Conservation (phyloP, 2,329 filamentous ascomycete genomes). For the Sarocladiaceae sp. region DNA sequence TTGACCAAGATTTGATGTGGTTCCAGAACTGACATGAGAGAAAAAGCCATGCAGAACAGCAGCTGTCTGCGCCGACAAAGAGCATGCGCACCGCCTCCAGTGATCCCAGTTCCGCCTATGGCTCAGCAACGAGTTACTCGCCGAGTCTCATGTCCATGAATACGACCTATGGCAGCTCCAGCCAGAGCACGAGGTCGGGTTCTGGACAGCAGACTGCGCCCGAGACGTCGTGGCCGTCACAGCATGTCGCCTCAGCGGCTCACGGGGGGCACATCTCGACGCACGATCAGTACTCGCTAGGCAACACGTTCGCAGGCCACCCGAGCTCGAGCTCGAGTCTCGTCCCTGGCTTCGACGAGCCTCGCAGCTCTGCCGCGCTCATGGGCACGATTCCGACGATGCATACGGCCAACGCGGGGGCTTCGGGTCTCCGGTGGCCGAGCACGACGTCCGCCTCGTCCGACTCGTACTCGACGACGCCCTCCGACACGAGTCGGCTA, state of each 20-base stretch:
- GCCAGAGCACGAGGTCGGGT: neutral
- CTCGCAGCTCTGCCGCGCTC: neutral
- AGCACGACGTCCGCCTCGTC: neutral
- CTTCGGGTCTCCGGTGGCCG: neutral
- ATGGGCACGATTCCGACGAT: neutral
- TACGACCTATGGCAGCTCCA: neutral
- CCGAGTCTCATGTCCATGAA: neutral
- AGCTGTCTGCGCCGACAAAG: neutral
- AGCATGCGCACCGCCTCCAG: neutral
- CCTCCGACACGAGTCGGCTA: neutral
- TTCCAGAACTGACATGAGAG: no score
- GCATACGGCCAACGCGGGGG: neutral
- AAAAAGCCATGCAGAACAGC: no score
- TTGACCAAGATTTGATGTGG: no score
- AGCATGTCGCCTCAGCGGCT: neutral
- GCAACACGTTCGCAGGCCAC: neutral
- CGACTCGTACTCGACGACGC: neutral
- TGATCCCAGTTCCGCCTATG: neutral
- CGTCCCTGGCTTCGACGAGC: neutral
- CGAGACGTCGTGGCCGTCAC: neutral
- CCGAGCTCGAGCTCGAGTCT: neutral
- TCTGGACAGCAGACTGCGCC: neutral
- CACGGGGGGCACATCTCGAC: neutral
- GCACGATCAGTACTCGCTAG: neutral
- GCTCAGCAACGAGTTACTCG: neutral